Conservation (phyloP, 106 monocot species). For the Platanthera zijinensis region DNA sequence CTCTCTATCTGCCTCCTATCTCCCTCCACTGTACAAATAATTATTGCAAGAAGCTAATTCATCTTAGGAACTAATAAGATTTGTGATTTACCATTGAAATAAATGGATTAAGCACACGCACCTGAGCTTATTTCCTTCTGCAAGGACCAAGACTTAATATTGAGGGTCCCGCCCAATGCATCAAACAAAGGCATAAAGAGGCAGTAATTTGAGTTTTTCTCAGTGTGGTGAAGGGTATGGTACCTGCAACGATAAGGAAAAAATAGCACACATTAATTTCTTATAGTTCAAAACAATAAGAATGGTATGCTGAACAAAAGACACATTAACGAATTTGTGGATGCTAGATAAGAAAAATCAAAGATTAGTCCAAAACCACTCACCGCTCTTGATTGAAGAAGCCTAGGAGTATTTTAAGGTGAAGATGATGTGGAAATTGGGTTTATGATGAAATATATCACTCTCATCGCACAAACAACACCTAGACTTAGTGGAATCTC, state of each 20-base stretch:
- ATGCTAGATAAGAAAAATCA: not conserved
- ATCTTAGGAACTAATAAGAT: not conserved
- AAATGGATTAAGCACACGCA: conserved; percentile 8
- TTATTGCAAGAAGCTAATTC: not conserved
- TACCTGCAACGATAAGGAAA: conserved; percentile 43
- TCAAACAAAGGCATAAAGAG: conserved; percentile 98
- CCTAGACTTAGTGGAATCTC: too few species aligned
- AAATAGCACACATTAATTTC: not conserved
- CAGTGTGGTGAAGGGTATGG: conserved; percentile 74
- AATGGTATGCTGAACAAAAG: not conserved
- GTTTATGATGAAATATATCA: too few species aligned
- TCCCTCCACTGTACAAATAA: not conserved
- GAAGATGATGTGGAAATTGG: too few species aligned
- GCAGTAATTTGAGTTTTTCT: conserved; percentile 76
- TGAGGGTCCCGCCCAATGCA: conserved; percentile 57
- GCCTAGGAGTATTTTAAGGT: too few species aligned
- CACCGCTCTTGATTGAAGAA: too few species aligned
- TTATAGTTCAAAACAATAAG: not conserved
- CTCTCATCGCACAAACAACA: too few species aligned
- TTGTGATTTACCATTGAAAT: not conserved
- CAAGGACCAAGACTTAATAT: conserved; percentile 63
- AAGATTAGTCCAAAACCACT: not conserved
- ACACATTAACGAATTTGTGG: not conserved
- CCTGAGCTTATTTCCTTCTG: conserved; percentile 61
- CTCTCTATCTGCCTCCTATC: too few species aligned